These are phyloP conservation scores for Candida mesenterica DNA, from an alignment of 1,139 yeast species.

Conservation along the genomic window DNA sequence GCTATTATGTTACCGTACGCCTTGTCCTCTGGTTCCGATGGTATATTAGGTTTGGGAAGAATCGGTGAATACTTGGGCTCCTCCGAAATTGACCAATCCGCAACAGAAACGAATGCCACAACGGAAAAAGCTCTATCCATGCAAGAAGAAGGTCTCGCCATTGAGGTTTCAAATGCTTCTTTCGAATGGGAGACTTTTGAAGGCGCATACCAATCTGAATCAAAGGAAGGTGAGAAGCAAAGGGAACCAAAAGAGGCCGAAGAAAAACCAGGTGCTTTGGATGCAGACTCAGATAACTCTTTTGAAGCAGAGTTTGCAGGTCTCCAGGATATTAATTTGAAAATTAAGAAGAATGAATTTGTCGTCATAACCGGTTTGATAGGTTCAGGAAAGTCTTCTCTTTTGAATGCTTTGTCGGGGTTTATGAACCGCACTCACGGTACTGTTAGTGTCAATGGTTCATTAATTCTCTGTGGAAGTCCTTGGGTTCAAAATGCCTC, in stretches of 20 bases:
- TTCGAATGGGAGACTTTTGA: constrained; percentile 68
- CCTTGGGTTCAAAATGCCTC: constrained; percentile 91
- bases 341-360: constrained; percentile 55
- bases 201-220: constrained; percentile 2
- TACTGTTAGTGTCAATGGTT: constrained; percentile 42
- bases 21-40: constrained; percentile 65
- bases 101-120: constrained; percentile 19
- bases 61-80: constrained; percentile 48
- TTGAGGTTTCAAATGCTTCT: constrained; percentile 25
- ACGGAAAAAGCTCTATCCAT: constrained; percentile 12
- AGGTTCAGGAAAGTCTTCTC: constrained; percentile 70
- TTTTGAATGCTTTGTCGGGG: constrained; percentile 62
- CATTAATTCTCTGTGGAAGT: constrained; percentile 41
- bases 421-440: constrained; percentile 55
- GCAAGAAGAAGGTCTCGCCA: constrained; percentile 15
- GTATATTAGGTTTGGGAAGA: constrained; percentile 59
- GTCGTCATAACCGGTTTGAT: constrained; percentile 66
- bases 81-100: constrained; percentile 25
- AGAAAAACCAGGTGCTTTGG: constrained; percentile 4
- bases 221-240: constrained; percentile 8
- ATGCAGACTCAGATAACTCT: constrained; percentile 14
- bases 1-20: constrained; percentile 70
- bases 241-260: constrained; percentile 1
- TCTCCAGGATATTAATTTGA: constrained; percentile 37
- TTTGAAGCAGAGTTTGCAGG: constrained; percentile 15